A percentile compares a stretch with the other conserved stretches of the same genome.
phyloP scores from a whole-genome alignment of 176 grass and related monocot species.

The Ensete glaucum region DNA sequence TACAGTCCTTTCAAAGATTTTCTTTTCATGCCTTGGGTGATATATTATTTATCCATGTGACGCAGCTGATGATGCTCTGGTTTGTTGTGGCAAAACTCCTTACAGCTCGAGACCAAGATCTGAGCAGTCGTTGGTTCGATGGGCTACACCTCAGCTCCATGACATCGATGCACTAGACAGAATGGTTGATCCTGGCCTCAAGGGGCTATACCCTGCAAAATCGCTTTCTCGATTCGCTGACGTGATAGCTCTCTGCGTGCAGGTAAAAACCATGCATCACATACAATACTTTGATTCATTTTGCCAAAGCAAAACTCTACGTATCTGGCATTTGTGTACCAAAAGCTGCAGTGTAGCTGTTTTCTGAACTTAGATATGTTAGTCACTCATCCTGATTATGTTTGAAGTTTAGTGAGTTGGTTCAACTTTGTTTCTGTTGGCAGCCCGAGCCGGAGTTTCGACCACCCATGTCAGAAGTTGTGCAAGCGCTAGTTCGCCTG shows the following conservation, averaged over 20 bases:
- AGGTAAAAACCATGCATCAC: constrained; percentile 31
- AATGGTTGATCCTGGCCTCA: constrained; percentile 71
- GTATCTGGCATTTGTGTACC: neutral
- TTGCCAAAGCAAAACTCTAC: neutral
- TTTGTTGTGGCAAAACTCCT: neutral
- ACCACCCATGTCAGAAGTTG: constrained; percentile 86
- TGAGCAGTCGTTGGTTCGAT: constrained; percentile 65
- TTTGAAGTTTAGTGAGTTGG: neutral
- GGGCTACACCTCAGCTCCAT: constrained; percentile 63
- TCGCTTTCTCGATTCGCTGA: constrained; percentile 73
- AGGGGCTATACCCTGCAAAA: constrained; percentile 80
- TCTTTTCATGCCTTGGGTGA: too few relatives aligned
- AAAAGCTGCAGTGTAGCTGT: neutral
- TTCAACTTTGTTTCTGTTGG: neutral
- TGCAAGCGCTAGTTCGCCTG: constrained; percentile 64
- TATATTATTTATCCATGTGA: too few relatives aligned
- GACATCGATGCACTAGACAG: constrained; percentile 70
- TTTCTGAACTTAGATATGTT: neutral
- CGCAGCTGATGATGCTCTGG: neutral
- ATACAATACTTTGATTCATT: neutral
- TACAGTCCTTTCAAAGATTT: too few relatives aligned
- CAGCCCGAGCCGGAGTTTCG: constrained; percentile 90
- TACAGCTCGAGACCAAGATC: constrained; percentile 45
- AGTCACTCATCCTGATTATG: neutral
- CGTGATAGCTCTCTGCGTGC: constrained; percentile 57